A percentile compares a stretch with the other conserved stretches of the same genome.
Conservation (phyloP, 768 basidiomycete species). For the Tylopilus plumbeoviolaceoides region DNA sequence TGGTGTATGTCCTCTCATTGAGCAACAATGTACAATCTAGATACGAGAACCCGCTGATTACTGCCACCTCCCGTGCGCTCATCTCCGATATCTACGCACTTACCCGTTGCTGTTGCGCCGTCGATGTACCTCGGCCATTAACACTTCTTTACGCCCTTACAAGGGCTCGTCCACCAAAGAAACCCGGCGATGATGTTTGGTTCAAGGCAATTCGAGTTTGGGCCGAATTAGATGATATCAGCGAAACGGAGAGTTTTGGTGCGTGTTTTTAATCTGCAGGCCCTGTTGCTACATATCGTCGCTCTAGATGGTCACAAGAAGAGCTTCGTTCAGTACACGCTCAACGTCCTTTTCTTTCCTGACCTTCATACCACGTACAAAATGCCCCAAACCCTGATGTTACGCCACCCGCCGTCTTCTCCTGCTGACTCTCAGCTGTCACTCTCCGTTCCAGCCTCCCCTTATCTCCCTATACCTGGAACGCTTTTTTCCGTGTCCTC, state of each 20-base stretch:
- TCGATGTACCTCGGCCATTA: conserved; percentile 67
- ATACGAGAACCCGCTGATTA: conserved; percentile 78
- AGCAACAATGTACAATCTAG: conserved; percentile 31
- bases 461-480: conserved; percentile 54
- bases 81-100: conserved; percentile 69
- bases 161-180: conserved; percentile 30
- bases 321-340: conserved; percentile 74
- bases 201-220: conserved; percentile 67
- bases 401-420: conserved; percentile 29
- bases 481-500: conserved; percentile 57
- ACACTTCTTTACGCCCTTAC: conserved; percentile 57
- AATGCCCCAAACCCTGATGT: conserved; percentile 39
- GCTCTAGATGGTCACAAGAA: conserved; percentile 67
- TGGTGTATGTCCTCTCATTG: neutral
- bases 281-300: neutral
- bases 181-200: conserved; percentile 37
- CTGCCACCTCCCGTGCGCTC: conserved; percentile 67
- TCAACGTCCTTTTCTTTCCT: conserved; percentile 73
- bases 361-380: conserved; percentile 52
- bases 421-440: conserved; percentile 27
- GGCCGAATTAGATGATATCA: conserved; percentile 72
- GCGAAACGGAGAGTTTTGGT: conserved; percentile 81
- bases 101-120: conserved; percentile 51
- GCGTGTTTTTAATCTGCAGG: conserved; percentile 14
- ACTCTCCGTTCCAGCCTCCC: conserved; percentile 33